Conservation (phyloP, 805 yeast genomes). For the Torulaspora franciscae region DNA sequence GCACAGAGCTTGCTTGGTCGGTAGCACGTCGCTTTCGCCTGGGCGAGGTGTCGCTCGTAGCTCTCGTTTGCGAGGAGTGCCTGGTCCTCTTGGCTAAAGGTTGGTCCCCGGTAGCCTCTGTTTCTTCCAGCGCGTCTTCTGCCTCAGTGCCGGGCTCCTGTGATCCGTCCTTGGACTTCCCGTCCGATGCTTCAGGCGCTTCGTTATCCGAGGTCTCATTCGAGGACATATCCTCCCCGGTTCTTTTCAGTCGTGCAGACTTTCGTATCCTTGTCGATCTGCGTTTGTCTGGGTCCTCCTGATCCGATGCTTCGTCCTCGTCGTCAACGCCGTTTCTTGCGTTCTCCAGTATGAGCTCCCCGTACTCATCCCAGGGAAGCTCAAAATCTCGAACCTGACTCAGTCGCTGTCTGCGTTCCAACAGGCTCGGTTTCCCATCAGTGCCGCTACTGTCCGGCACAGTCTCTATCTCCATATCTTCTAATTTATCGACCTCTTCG, state of each 20-base stretch:
- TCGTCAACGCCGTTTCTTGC: conserved; percentile 27
- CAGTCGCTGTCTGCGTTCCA: conserved; percentile 8
- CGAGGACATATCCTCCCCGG: conserved; percentile 3
- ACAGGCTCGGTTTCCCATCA: conserved; percentile 4
- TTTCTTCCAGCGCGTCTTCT: conserved; percentile 14
- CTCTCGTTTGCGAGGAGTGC: conserved; percentile 15
- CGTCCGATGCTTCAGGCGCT: conserved; percentile 1
- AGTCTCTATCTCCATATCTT: conserved; percentile 28
- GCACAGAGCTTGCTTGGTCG: conserved; percentile 9
- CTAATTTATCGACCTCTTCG: conserved; percentile 53
- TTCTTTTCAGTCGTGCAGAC: conserved; percentile 1
- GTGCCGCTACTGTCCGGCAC: conserved; percentile 1
- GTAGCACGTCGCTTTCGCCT: conserved; percentile 18
- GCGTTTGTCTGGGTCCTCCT: conserved; percentile 3
- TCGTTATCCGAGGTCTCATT: conserved; percentile 4
- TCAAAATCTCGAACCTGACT: conserved; percentile 31
- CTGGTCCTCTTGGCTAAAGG: conserved; percentile 29
- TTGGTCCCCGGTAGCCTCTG: conserved; percentile 8
- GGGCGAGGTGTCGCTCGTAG: conserved; percentile 21
- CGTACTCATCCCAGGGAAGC: conserved; percentile 44
- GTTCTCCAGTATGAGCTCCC: conserved; percentile 39
- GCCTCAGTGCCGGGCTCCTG: conserved; percentile 11
- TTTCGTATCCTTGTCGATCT: conserved; percentile 9
- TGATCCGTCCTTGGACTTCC: conserved; percentile 3
- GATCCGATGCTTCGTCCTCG: not conserved